Conservation (phyloP, 2,329 filamentous ascomycete species). For the Fusarium sp. region DNA sequence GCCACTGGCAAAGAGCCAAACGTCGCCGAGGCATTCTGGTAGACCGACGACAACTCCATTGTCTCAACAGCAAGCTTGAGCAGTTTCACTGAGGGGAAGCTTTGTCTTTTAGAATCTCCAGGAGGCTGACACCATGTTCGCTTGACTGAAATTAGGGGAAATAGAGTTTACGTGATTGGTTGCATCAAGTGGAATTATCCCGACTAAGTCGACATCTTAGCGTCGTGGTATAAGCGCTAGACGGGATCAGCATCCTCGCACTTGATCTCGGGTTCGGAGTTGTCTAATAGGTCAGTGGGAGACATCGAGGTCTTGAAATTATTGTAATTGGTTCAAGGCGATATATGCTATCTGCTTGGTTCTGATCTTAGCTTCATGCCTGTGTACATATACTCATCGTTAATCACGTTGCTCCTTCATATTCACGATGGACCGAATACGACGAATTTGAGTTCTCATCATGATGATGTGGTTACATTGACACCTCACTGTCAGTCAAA, state of each 20-base stretch:
- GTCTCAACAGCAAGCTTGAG: neutral
- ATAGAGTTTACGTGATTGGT: conserved; percentile 4
- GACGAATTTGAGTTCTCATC: neutral
- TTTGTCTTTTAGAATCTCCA: neutral
- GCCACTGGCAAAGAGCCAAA: neutral
- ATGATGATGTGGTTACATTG: neutral
- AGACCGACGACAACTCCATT: neutral
- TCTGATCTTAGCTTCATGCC: neutral
- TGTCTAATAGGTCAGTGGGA: neutral
- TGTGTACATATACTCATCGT: neutral
- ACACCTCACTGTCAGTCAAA: neutral
- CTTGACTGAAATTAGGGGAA: neutral
- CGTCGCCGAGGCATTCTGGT: neutral
- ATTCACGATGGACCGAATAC: neutral
- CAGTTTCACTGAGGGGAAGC: neutral
- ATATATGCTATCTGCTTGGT: neutral
- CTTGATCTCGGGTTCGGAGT: neutral
- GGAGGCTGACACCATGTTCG: neutral
- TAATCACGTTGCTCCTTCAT: neutral
- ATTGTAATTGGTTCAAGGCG: neutral
- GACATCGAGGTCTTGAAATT: no score
- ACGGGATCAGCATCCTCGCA: neutral
- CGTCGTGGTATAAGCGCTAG: neutral
- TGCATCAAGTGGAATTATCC: neutral
- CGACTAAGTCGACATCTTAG: conserved; percentile 1